Evolutionary conservation across 73 alveolate species (phyloP).

Genomic region (Breviolum minutum): DNA sequence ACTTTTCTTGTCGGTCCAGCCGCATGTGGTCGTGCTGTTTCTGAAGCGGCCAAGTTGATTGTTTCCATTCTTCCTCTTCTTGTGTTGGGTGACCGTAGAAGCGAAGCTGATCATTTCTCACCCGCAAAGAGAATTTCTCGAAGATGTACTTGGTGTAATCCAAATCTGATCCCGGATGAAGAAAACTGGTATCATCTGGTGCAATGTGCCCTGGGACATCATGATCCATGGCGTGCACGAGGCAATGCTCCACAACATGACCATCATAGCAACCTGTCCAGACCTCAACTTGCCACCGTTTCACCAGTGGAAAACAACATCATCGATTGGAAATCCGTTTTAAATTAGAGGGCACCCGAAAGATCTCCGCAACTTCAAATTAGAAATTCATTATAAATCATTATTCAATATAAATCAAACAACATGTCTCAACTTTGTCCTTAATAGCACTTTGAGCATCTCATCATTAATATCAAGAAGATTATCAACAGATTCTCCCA

Average conservation of each 20-base stretch:
- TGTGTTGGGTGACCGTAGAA: slow-evolving; percentile 12
- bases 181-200: slow-evolving; percentile 11
- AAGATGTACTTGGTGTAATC: slow-evolving; percentile 33
- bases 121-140: slow-evolving; percentile 37
- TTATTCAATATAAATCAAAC: too few species aligned
- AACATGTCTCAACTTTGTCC: too few species aligned
- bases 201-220: background rate
- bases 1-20: background rate
- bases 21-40: background rate
- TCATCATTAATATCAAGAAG: too few species aligned
- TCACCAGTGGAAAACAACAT: too few species aligned
- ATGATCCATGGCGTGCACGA: slow-evolving; percentile 13
- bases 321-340: too few species aligned
- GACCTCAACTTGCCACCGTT: too few species aligned
- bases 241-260: background rate
- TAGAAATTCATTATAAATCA: too few species aligned
- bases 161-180: slow-evolving; percentile 25
- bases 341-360: too few species aligned
- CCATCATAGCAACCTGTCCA: slow-evolving; percentile 41
- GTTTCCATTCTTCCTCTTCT: background rate
- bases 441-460: too few species aligned
- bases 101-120: background rate
- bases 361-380: background rate
- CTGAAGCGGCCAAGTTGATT: background rate
- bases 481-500: too few species aligned